Base-by-base conservation (phyloP, 2,329 filamentous ascomycete species). In the Aspergillus terreus region DNA sequence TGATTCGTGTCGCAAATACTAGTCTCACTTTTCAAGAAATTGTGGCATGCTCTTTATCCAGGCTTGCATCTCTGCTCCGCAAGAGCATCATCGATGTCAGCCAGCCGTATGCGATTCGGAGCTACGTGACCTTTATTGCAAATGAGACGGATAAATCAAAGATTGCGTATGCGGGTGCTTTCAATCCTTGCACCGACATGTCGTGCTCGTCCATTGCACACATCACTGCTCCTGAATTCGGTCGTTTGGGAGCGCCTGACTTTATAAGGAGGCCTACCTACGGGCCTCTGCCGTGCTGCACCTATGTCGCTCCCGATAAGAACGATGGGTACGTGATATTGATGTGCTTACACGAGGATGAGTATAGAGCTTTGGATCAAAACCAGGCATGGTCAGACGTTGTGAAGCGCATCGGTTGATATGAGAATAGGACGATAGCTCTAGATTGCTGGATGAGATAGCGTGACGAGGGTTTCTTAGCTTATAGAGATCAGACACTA, bases 111-210 rank as follows among this genome's bases (percentile, higher is more conserved):
- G 33, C 54, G 3, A 32, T 58, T 4, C 52, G 56, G 15, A 55
- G 51, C 43, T 63, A 58, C 35, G 59, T 56, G 4, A 63, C 55
- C 0, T 56, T 56, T 12, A 47, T 63, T 9, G 49, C 52, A 1
- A 50, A 50, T 1, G 51, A 54, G 10, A 32, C 46, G 1, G 55
- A 62, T 27, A 60, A 59, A 15, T 32, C 49, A 0, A 47, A 33
- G 4, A 54, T 62, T n/a, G 41, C 53, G 2, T 62, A 62, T 33
- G 56, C 48, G 0, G 59, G 58, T 1, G 40, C 33, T 0, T 58
- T 58, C 11, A 46, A 60, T 10, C 53, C 52, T 15, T 36, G 33
- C 4, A 54, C 51, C 3, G 58, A 60, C 19, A 36, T 60, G 2
- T 46, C 48, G 3, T 58, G 50, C 17, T 55, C 53, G n/a, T 55